Evolutionary conservation across 306 rosid genomes (phyloP).

Genomic region (Senna siamea): DNA sequence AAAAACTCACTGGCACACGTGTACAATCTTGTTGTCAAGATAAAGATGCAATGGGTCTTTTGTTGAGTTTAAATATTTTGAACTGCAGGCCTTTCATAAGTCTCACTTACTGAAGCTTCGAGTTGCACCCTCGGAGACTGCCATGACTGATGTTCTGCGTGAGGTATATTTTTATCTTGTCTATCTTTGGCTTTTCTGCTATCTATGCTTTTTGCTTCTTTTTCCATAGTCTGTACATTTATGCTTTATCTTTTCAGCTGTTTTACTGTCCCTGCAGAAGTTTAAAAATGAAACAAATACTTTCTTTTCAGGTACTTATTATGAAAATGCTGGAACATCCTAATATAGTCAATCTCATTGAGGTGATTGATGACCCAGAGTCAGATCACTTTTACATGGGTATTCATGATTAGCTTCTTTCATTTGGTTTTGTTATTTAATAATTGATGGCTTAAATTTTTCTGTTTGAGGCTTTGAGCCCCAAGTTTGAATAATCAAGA

Average conservation of each 20-base stretch:
- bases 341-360: constrained; percentile 89
- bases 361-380: constrained; percentile 92
- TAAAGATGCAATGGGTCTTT: constrained; percentile 5
- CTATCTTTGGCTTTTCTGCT: constrained; percentile 3
- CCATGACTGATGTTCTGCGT: constrained; percentile 95
- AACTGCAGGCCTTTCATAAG: constrained; percentile 85
- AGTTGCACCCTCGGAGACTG: constrained; percentile 98
- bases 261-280: constrained; percentile 23
- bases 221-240: constrained; percentile 8
- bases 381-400: constrained; percentile 93
- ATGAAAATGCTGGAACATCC: constrained; percentile 97
- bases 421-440: constrained; percentile 30
- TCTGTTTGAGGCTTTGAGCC: constrained; percentile 27
- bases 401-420: constrained; percentile 42
- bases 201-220: constrained; percentile 7
- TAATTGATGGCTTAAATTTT: not conserved
- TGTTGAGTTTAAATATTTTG: constrained; percentile 25
- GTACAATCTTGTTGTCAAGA: constrained; percentile 13
- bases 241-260: constrained; percentile 15
- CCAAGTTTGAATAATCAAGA: constrained; percentile 11
- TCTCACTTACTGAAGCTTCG: constrained; percentile 90
- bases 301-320: constrained; percentile 72
- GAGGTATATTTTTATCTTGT: constrained; percentile 65
- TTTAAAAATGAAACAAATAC: constrained; percentile 11
- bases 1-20: constrained; percentile 36